Percentiles rank a stretch among this genome's conserved stretches.
These are phyloP conservation scores for Tuber aestivum DNA, from an alignment of 495 filamentous ascomycete genomes.

Conservation along the genomic window DNA sequence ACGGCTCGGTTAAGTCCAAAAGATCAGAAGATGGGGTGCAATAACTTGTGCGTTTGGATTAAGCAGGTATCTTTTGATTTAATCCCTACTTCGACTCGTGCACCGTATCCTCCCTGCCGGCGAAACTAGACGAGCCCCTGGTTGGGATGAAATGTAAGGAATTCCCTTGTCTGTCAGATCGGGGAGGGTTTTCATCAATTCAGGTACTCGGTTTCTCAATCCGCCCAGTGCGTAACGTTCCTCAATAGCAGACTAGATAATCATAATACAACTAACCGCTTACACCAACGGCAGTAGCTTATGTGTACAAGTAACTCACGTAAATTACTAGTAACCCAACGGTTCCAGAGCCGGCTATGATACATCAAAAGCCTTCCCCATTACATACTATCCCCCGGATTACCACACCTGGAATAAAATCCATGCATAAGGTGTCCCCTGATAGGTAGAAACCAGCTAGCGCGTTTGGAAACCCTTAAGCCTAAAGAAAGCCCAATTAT, in stretches of 20 bases:
- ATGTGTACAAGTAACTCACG: background rate
- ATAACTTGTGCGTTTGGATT: background rate
- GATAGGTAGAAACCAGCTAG: background rate
- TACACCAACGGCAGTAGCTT: background rate
- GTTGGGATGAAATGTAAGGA: background rate
- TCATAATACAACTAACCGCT: background rate
- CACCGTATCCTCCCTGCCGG: background rate
- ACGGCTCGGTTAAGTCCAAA: background rate
- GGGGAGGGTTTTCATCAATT: background rate
- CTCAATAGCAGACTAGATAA: background rate
- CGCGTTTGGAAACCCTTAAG: constrained; percentile 2
- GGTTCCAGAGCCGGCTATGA: background rate
- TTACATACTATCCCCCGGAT: constrained; percentile 2
- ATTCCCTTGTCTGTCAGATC: background rate
- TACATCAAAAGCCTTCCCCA: background rate
- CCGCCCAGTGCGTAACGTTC: constrained; percentile 4
- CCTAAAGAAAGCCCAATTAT: background rate
- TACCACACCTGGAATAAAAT: constrained; percentile 11
- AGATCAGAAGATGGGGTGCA: background rate
- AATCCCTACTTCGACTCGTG: background rate
- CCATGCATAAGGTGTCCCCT: constrained; percentile 5
- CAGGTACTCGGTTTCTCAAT: constrained; percentile 13
- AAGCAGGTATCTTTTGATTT: background rate
- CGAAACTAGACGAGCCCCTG: background rate
- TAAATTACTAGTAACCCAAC: background rate